Evolutionary conservation across 2,329 filamentous ascomycete genomes (phyloP).

Genomic region (Chaetomiaceae sp.): DNA sequence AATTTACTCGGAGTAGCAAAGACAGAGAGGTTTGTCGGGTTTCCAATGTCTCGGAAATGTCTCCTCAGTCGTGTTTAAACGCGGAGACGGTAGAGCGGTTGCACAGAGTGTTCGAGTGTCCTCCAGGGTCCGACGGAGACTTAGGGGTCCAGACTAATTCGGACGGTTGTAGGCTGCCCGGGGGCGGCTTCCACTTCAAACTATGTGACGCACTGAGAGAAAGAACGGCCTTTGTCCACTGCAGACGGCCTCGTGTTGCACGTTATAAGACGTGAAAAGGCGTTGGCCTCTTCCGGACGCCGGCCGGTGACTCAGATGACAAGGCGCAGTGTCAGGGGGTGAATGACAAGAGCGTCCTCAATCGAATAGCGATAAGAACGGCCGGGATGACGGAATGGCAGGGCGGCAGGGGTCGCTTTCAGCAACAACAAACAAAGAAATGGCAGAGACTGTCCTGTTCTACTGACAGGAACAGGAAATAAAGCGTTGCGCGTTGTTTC

Average conservation of each 20-base stretch:
- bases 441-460: not conserved
- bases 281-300: conserved; percentile 7
- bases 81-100: not conserved
- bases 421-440: conserved; percentile 1
- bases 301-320: conserved; percentile 15
- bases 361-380: conserved; percentile 10
- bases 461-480: not conserved
- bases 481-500: not conserved
- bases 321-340: conserved; percentile 3
- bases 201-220: not conserved
- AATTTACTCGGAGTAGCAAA: no score
- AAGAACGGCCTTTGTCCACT: not conserved
- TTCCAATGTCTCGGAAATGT: not conserved
- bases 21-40: not conserved
- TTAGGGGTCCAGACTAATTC: not conserved
- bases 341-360: conserved; percentile 5
- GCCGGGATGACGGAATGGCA: conserved; percentile 9
- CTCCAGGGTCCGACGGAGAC: not conserved
- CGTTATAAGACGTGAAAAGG: conserved; percentile 1
- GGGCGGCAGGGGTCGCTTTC: conserved; percentile 3
- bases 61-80: not conserved
- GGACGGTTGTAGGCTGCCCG: not conserved
- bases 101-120: not conserved
- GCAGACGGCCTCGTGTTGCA: not conserved
- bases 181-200: not conserved